Evolutionary conservation across 2,329 filamentous ascomycete genomes (phyloP), one percentile per base, ranked within the genome.

Genomic region (Diplodia mutila): DNA sequence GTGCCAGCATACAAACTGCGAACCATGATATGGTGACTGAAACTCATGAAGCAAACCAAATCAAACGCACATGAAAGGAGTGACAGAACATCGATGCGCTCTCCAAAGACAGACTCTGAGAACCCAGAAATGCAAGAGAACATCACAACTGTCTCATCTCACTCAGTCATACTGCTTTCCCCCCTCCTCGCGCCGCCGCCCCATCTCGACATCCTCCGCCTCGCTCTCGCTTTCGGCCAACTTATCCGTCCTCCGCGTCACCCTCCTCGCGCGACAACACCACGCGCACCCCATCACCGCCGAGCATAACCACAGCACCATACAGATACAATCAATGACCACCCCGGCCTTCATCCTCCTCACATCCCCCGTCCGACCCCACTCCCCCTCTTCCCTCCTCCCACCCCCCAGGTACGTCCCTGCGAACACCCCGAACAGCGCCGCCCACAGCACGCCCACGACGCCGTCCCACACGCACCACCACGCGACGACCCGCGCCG

Each of bases 261-360:
- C 55, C 55, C 55, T 29, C 55, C 55, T 46, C 55, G 55, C 55
- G 2, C 55, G 55, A 48, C 55, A 61, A 21, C 55, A 61, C 55
- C 55, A 61, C 23, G 23, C 39, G 12, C 37, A 46, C 18, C 55
- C 39, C 55, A 61, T 48, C 3, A 61, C 23, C 0, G 55, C 55
- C 37, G 55, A 48, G 16, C 14, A 18, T 5, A 61, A n/a, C 55
- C 55, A 61, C 55, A 61, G 12, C 39, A 61, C 23, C 55, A 61
- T 61, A 25, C 39, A 46, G 21, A 48, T 25, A 2, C n/a, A 42
- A 34, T 32, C 55, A 1, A 61, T 4, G 16, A 23, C 37, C 14
- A 48, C 23, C 3, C 23, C 55, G 1, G n/a, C 23, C 55, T 25
- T 21, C 55, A 48, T 48, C 55, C 55, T n/a, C 39, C 25, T 16